Evolutionary conservation across 1,284 basidiomycete genomes (phyloP), one percentile per base, ranked within the genome.

Genomic region (Kwoniella shivajii): DNA sequence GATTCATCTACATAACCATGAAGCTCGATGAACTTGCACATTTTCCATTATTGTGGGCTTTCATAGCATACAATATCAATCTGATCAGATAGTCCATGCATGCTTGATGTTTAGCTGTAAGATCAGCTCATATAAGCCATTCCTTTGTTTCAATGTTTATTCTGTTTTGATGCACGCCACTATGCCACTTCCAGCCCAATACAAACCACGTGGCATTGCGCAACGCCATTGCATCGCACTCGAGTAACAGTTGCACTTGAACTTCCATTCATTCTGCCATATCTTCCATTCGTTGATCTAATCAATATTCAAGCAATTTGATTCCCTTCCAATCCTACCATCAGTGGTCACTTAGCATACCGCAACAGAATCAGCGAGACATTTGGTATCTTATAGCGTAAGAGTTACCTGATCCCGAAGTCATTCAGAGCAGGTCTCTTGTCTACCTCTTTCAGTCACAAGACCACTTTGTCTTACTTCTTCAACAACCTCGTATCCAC

Each of bases 101-200:
- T n/a, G n/a, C n/a, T n/a, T n/a, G n/a, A n/a, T n/a, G n/a, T n/a
- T n/a, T n/a, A n/a, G n/a, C n/a, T n/a, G n/a, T n/a, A n/a, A n/a
- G n/a, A n/a, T n/a, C n/a, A n/a, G n/a, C n/a, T n/a, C n/a, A n/a
- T n/a, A n/a, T 33, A 29, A 45, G 43, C 43, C 43, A n/a, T 45
- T 47, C 20, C 26, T 47, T 20, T 16, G 9, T 33, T 34, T 47
- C 31, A n/a, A n/a, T n/a, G n/a, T n/a, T 33, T 36, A 34, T 47
- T 30, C 24, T 47, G 31, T 16, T 9, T n/a, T 7, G 18, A 22
- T 30, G 10, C 26, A 44, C 51, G 43, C 34, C 42, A 46, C 42
- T 37, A 37, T 46, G 34, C 51, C 51, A 46, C 42, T 54, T 54
- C 26, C 51, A 47, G 42, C 24, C 49, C 7, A n/a, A n/a, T n/a